These are phyloP conservation scores for Wickerhamomyces kurtzmanii DNA, from an alignment of 805 yeast species.

Conservation along the genomic window DNA sequence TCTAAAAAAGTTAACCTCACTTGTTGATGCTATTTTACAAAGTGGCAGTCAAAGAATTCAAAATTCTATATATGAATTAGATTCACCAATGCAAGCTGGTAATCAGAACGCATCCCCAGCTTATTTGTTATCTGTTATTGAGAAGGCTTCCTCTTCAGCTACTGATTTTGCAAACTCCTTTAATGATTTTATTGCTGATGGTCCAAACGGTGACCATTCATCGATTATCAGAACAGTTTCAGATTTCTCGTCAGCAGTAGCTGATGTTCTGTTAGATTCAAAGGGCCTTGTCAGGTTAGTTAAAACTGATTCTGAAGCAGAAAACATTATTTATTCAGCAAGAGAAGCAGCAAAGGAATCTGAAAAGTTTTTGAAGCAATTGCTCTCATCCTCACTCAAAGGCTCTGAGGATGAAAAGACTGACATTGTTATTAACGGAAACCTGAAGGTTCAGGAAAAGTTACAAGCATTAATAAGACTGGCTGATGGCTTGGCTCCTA, in stretches of 20 bases:
- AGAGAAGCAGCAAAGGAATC: slow-evolving; percentile 51
- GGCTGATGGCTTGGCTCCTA: slow-evolving; percentile 48
- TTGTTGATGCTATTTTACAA: slow-evolving; percentile 60
- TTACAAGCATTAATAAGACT: slow-evolving; percentile 48
- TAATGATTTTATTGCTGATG: slow-evolving; percentile 69
- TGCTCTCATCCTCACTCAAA: slow-evolving; percentile 43
- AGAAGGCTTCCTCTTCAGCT: slow-evolving; percentile 58
- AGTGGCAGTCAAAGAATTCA: slow-evolving; percentile 68
- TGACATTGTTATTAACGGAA: slow-evolving; percentile 69
- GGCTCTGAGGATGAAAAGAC: slow-evolving; percentile 54
- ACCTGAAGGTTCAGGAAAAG: slow-evolving; percentile 62
- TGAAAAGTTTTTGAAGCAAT: slow-evolving; percentile 48
- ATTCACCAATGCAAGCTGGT: slow-evolving; percentile 77
- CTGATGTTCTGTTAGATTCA: slow-evolving; percentile 54
- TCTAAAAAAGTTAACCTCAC: slow-evolving; percentile 37
- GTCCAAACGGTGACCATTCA: slow-evolving; percentile 53
- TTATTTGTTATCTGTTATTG: slow-evolving; percentile 57
- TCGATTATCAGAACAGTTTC: slow-evolving; percentile 53
- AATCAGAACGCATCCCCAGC: slow-evolving; percentile 68
- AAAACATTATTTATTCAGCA: slow-evolving; percentile 35
- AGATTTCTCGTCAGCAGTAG: slow-evolving; percentile 48
- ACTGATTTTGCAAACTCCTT: slow-evolving; percentile 76
- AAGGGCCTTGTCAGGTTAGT: slow-evolving; percentile 60
- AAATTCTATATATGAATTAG: slow-evolving; percentile 58
- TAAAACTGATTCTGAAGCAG: slow-evolving; percentile 41